A percentile compares a stretch with the other conserved stretches of the same genome.
Evolutionary conservation across 495 filamentous ascomycete species (phyloP).

Genomic region (Aspergillus wentii): DNA sequence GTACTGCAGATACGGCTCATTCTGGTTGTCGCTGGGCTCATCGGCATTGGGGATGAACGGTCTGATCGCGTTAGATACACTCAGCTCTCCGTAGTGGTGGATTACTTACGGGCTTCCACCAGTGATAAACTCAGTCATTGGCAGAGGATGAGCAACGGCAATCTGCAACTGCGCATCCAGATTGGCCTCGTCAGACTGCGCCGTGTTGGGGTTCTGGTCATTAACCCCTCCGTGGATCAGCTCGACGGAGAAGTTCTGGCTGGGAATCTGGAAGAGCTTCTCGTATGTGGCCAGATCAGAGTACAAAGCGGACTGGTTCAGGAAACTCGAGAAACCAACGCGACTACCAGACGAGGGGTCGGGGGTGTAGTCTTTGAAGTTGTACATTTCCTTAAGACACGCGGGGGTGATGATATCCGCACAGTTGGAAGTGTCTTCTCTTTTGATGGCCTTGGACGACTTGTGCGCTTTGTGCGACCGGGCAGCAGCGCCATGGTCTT

Average conservation of each 20-base stretch:
- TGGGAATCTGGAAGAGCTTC: slow-evolving; percentile 25
- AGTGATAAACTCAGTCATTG: slow-evolving; percentile 57
- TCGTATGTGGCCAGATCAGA: slow-evolving; percentile 30
- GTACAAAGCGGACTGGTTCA: slow-evolving; percentile 41
- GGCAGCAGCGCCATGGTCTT: too few species aligned
- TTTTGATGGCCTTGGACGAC: too few species aligned
- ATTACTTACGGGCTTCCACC: slow-evolving; percentile 46
- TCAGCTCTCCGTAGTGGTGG: background rate
- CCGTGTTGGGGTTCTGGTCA: slow-evolving; percentile 37
- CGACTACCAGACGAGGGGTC: slow-evolving; percentile 39
- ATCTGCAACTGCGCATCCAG: slow-evolving; percentile 63
- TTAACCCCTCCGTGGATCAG: slow-evolving; percentile 51
- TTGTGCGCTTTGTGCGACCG: too few species aligned
- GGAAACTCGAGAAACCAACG: slow-evolving; percentile 54
- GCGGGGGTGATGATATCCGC: slow-evolving; percentile 46
- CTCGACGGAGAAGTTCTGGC: slow-evolving; percentile 52
- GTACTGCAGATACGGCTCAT: slow-evolving; percentile 66
- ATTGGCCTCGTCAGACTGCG: slow-evolving; percentile 55
- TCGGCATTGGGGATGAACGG: slow-evolving; percentile 56
- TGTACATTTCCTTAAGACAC: slow-evolving; percentile 59
- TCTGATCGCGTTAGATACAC: slow-evolving; percentile 9
- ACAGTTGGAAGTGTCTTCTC: too few species aligned
- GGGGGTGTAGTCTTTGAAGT: slow-evolving; percentile 45
- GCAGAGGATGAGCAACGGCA: slow-evolving; percentile 50
- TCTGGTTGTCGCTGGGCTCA: slow-evolving; percentile 45